phyloP scores from a whole-genome alignment of 305 asterid species.

The Vinca major region DNA sequence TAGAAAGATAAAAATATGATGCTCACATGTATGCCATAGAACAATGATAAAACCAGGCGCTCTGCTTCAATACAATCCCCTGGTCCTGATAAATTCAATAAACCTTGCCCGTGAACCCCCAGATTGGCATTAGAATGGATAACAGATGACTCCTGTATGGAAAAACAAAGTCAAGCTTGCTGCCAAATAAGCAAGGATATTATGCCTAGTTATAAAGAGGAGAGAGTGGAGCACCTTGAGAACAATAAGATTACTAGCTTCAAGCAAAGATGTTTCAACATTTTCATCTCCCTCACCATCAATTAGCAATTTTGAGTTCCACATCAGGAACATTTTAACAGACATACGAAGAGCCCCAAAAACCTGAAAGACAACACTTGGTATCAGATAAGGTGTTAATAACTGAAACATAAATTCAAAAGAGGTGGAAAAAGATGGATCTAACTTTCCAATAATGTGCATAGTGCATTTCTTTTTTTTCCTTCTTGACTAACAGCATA shows the following conservation, averaged over 20 bases:
- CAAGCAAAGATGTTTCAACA: conserved; percentile 87
- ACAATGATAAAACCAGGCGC: conserved; percentile 78
- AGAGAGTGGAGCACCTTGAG: conserved; percentile 53
- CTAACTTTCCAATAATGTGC: conserved; percentile 1
- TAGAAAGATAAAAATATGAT: conserved; percentile 10
- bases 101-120: conserved; percentile 97
- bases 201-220: neutral
- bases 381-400: conserved; percentile 15
- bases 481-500: neutral
- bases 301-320: conserved; percentile 84
- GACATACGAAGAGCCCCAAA: conserved; percentile 99
- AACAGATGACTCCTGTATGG: conserved; percentile 66
- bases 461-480: neutral
- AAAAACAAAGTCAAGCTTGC: conserved; percentile 14
- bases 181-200: conserved; percentile 11
- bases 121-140: conserved; percentile 95
- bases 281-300: conserved; percentile 99
- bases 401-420: neutral
- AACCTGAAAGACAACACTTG: conserved; percentile 41
- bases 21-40: conserved; percentile 87
- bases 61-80: conserved; percentile 98
- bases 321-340: conserved; percentile 97
- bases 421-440: neutral
- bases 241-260: conserved; percentile 96
- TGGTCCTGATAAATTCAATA: conserved; percentile 81